Percentiles rank a stretch among this genome's conserved stretches.
phyloP scores from a whole-genome alignment of 2,329 filamentous ascomycete species.

The Neofusicoccum laricinum region DNA sequence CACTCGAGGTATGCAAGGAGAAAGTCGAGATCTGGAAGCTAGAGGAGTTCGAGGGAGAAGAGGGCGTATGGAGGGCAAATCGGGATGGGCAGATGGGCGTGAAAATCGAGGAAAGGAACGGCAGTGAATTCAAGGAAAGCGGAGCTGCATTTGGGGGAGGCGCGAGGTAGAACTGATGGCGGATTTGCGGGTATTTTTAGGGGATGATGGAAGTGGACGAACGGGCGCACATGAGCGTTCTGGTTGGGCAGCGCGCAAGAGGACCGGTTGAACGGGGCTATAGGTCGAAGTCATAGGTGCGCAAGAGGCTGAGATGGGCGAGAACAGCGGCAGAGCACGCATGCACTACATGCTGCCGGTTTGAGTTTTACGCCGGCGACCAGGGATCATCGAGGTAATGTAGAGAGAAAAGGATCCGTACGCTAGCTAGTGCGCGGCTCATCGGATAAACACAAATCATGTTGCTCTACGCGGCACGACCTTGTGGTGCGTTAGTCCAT shows the following conservation, averaged over 20 bases:
- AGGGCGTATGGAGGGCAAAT: slow-evolving; percentile 82
- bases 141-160: not conserved
- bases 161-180: not conserved
- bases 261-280: not conserved
- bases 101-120: slow-evolving; percentile 36
- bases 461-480: slow-evolving; percentile 12
- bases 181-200: not conserved
- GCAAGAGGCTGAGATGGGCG: not conserved
- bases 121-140: not conserved
- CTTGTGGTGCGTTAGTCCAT: not conserved
- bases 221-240: not conserved
- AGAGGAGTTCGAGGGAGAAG: slow-evolving; percentile 73
- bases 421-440: slow-evolving; percentile 9
- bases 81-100: slow-evolving; percentile 65
- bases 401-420: not conserved
- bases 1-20: slow-evolving; percentile 80
- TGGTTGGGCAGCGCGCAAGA: not conserved
- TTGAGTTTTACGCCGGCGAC: not conserved
- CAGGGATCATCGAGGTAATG: slow-evolving; percentile 2
- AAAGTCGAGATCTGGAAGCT: slow-evolving; percentile 93
- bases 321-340: not conserved
- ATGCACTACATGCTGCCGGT: not conserved
- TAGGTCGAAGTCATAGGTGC: not conserved
- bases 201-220: not conserved
- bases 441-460: slow-evolving; percentile 15